Conservation (phyloP, 805 yeast genomes). For the Schwanniomyces occidentalis region DNA sequence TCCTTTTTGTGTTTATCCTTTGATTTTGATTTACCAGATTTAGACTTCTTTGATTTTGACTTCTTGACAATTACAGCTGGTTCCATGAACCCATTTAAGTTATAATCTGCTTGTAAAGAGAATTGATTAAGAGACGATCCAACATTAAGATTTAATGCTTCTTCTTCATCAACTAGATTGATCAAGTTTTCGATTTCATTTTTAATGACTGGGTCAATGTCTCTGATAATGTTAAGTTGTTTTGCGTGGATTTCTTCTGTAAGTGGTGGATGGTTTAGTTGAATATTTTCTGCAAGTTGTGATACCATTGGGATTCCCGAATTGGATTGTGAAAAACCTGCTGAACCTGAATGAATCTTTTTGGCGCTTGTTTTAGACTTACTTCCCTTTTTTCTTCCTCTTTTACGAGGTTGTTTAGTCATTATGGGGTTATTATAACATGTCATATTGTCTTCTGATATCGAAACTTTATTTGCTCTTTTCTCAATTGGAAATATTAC, state of each 20-base stretch:
- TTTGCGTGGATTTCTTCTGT: not conserved
- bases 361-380: not conserved
- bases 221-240: not conserved
- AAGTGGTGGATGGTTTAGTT: not conserved
- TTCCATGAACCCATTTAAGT: constrained; percentile 5
- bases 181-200: constrained; percentile 1
- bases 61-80: constrained; percentile 6
- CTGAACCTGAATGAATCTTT: too few species aligned
- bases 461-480: constrained; percentile 5
- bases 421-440: not conserved
- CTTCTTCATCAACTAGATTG: constrained; percentile 1
- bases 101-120: constrained; percentile 6
- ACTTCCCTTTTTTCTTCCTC: constrained; percentile 7
- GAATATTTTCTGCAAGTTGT: too few species aligned
- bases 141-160: constrained; percentile 1
- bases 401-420: constrained; percentile 6
- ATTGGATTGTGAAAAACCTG: too few species aligned
- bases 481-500: constrained; percentile 3
- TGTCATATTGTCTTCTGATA: constrained; percentile 2
- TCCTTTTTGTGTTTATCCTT: constrained; percentile 2
- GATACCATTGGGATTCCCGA: too few species aligned
- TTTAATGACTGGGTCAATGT: not conserved
- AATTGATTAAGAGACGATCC: constrained; percentile 2
- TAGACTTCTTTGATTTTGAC: constrained; percentile 4
- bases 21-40: constrained; percentile 6